A percentile compares a stretch with the other conserved stretches of the same genome.
Conservation (phyloP, 1,284 basidiomycete genomes). For the Pulchroboletus neoregius region DNA sequence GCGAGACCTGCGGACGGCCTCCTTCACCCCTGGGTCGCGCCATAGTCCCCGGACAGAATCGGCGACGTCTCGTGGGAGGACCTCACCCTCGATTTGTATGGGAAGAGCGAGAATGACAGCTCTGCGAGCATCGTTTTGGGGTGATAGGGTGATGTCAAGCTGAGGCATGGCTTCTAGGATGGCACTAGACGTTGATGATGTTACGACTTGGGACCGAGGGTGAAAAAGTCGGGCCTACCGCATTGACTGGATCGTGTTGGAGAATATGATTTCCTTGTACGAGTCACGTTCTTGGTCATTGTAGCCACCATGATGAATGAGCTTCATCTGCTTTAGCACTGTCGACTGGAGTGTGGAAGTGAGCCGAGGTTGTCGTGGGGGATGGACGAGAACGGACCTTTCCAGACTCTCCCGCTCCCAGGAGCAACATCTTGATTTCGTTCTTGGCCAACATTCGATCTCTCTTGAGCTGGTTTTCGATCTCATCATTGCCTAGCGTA, state of each 20-base stretch:
- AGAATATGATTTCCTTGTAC: constrained; percentile 97
- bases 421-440: constrained; percentile 90
- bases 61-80: constrained; percentile 73
- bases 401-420: constrained; percentile 92
- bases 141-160: constrained; percentile 56
- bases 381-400: constrained; percentile 49
- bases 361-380: neutral
- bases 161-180: constrained; percentile 88
- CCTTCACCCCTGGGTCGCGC: constrained; percentile 82
- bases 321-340: constrained; percentile 94
- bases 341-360: constrained; percentile 58
- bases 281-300: constrained; percentile 88
- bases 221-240: constrained; percentile 49
- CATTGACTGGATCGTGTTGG: constrained; percentile 96
- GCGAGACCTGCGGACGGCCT: constrained; percentile 80
- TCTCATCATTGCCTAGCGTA: constrained; percentile 82
- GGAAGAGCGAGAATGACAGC: constrained; percentile 79
- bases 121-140: constrained; percentile 70
- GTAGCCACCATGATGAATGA: constrained; percentile 91
- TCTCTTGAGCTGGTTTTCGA: constrained; percentile 91
- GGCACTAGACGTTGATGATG: constrained; percentile 45
- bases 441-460: constrained; percentile 91
- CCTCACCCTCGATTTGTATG: constrained; percentile 79
- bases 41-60: constrained; percentile 86
- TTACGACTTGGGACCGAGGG: neutral